Conservation (phyloP, 345 rosid genomes). For the Camelina laxa region DNA sequence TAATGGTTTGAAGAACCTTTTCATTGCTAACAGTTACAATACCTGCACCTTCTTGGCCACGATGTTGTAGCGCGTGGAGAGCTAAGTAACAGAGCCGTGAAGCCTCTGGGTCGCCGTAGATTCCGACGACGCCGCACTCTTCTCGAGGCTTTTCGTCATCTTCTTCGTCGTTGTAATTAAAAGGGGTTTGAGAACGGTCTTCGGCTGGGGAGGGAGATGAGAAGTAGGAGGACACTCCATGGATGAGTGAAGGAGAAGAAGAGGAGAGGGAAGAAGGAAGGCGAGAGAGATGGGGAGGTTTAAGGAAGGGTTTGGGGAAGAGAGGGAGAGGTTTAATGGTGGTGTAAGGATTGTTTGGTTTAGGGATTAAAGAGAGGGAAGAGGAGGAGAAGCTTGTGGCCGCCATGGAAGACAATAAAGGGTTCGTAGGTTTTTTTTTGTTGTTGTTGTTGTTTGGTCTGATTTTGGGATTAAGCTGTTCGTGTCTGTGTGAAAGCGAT, state of each 20-base stretch:
- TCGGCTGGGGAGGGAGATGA: slow-evolving; percentile 46
- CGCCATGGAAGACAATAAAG: slow-evolving; percentile 47
- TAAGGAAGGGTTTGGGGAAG: slow-evolving; percentile 52
- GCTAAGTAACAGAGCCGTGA: slow-evolving; percentile 91
- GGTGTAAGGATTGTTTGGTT: slow-evolving; percentile 32
- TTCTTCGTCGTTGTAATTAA: slow-evolving; percentile 25
- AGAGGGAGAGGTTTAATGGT: slow-evolving; percentile 23
- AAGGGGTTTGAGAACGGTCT: slow-evolving; percentile 31
- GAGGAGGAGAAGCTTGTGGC: slow-evolving; percentile 47
- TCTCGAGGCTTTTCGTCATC: slow-evolving; percentile 86
- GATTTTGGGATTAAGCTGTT: not conserved
- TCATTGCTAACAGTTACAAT: slow-evolving; percentile 74
- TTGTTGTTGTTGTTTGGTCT: slow-evolving; percentile 8
- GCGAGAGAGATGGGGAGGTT: slow-evolving; percentile 45
- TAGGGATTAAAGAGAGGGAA: slow-evolving; percentile 39
- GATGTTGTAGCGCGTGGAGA: slow-evolving; percentile 93
- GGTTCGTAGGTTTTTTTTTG: slow-evolving; percentile 19
- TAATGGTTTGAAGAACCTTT: slow-evolving; percentile 75
- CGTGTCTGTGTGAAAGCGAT: not conserved
- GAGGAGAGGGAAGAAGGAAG: slow-evolving; percentile 43
- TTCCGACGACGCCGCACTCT: slow-evolving; percentile 98
- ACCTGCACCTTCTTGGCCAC: slow-evolving; percentile 99
- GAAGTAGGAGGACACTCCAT: slow-evolving; percentile 47
- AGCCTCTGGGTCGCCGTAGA: slow-evolving; percentile 91
- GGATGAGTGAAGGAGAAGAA: slow-evolving; percentile 31